Conservation (phyloP, 140 eudicot species). For the Senecio squalidus region DNA sequence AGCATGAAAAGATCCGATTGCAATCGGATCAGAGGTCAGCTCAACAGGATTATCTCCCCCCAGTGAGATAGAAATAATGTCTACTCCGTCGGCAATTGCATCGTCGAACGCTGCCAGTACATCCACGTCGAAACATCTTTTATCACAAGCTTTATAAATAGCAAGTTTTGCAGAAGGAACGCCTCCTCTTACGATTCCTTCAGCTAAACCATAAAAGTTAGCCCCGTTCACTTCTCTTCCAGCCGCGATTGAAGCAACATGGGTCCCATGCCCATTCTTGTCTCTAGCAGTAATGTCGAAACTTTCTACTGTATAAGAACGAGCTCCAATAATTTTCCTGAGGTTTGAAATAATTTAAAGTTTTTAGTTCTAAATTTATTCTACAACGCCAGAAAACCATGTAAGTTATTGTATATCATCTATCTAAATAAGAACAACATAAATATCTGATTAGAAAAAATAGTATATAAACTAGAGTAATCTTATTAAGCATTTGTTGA, state of each 20-base stretch:
- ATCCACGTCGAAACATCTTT: not conserved
- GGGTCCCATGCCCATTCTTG: constrained; percentile 29
- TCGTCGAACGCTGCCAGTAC: constrained; percentile 33
- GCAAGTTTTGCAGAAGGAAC: constrained; percentile 15
- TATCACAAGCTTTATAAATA: constrained; percentile 14
- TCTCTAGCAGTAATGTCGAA: constrained; percentile 11
- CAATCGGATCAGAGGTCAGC: not conserved
- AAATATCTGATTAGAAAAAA: too few species aligned
- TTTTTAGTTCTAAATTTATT: not conserved
- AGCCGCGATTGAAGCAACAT: constrained; percentile 36
- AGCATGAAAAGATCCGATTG: constrained; percentile 50
- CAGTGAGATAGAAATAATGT: constrained; percentile 20
- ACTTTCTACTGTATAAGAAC: not conserved
- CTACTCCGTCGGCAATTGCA: constrained; percentile 22
- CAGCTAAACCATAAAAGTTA: constrained; percentile 22
- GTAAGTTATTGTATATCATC: too few species aligned
- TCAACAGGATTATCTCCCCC: not conserved
- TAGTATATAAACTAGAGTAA: too few species aligned
- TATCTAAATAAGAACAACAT: too few species aligned
- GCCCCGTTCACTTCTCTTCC: constrained; percentile 21
- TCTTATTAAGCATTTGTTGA: too few species aligned
- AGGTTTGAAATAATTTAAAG: not conserved
- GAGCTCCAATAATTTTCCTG: constrained; percentile 29
- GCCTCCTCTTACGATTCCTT: constrained; percentile 40
- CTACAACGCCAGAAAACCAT: not conserved